Evolutionary conservation across 1,139 yeast genomes (phyloP), one percentile per base, ranked within the genome.

Genomic region (Suhomyces chickasaworum): DNA sequence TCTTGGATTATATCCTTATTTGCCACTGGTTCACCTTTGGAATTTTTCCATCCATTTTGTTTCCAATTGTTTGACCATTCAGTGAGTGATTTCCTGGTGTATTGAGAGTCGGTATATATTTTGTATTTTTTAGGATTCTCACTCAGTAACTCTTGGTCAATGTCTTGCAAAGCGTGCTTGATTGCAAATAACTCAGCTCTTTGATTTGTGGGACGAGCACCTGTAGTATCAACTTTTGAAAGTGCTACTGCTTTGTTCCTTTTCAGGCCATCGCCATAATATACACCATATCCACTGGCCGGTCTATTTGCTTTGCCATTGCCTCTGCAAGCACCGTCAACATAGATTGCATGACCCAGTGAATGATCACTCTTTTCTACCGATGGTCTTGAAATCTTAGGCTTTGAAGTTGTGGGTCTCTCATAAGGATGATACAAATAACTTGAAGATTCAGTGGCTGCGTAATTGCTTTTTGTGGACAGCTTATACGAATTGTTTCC

Each of bases 181-280:
- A 87, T 72, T 0, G 95, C 97, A 16, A 69, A 61, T 17, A 90
- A 72, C 63, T 91, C 97, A 2, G 95, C 95, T 38, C 90, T 69
- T 56, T 87, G 91, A 58, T 89, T 91, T 0, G 96, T 89, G 35
- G 84, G 88, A 6, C 64, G 65, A 17, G 35, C 41, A 4, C 45
- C 37, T 5, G 46, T 45, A 21, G 40, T 31, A 31, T 57, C 63
- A 1, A 68, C 76, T 1, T 67, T 69, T 2, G 44, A 44, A 29
- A 84, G 68, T 0, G 83, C 80, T 22, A 70, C 78, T 1, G 82
- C 72, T 3, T 73, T 68, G 60, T 86, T 86, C 37, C 84, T 68
- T 2, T 69, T 50, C 58, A 85, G 87, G 17, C 63, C 61, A 0
- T 58, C 64, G 0, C 89, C 91, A 60, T 78, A 89, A 60, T 69